Conservation (phyloP, 345 rosid genomes). For the Lepidium aucheri region DNA sequence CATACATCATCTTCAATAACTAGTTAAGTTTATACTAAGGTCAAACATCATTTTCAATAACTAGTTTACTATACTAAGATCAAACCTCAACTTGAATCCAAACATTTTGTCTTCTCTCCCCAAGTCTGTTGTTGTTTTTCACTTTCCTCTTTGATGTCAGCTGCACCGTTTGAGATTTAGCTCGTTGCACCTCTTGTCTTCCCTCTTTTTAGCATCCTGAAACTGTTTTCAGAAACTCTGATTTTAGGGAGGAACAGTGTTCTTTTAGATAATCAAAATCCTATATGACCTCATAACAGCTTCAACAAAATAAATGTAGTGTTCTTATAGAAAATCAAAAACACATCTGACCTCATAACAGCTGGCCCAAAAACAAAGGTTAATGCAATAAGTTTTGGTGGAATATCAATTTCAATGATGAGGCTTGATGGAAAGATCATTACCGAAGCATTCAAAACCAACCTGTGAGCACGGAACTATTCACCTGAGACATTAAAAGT, state of each 20-base stretch:
- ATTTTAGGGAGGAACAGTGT: conserved; percentile 52
- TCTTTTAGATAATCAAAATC: conserved; percentile 53
- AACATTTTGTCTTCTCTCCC: conserved; percentile 32
- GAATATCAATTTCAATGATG: not conserved
- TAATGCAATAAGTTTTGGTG: not conserved
- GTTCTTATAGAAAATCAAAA: too few relatives aligned
- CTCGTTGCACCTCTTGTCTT: conserved; percentile 60
- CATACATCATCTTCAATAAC: too few relatives aligned
- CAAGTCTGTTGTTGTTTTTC: conserved; percentile 45
- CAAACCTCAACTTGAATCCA: too few relatives aligned
- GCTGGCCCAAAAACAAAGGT: conserved; percentile 36
- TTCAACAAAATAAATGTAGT: conserved; percentile 33
- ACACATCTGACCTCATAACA: conserved; percentile 67
- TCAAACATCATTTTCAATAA: too few relatives aligned
- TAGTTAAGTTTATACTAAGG: too few relatives aligned
- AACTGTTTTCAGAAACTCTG: conserved; percentile 63
- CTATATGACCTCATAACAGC: conserved; percentile 73
- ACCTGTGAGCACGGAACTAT: conserved; percentile 70
- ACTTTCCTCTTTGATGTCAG: conserved; percentile 44
- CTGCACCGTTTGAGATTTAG: conserved; percentile 56
- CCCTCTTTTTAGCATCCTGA: conserved; percentile 63
- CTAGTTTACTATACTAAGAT: too few relatives aligned
- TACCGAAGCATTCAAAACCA: conserved; percentile 56
- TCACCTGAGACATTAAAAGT: conserved; percentile 69
- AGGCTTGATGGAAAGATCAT: conserved; percentile 13